These are phyloP conservation scores for Karstenula rhodostoma DNA, from an alignment of 2,329 filamentous ascomycete species.

Conservation along the genomic window DNA sequence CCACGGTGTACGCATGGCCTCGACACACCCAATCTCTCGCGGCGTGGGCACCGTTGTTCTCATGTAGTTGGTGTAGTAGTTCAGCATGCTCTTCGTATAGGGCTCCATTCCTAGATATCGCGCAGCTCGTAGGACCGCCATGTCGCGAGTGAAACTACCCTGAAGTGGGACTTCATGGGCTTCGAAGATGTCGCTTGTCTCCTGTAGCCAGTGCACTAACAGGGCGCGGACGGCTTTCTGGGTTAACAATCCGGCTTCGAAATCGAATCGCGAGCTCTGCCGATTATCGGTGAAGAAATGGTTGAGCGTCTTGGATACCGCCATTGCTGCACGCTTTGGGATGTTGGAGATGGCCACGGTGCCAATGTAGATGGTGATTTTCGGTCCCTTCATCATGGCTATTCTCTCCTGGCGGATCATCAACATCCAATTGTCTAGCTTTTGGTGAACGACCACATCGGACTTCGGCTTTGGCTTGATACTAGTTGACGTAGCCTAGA, in stretches of 20 bases:
- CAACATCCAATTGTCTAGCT: constrained; percentile 12
- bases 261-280: constrained; percentile 13
- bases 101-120: constrained; percentile 26
- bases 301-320: constrained; percentile 20
- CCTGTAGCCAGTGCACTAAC: constrained; percentile 18
- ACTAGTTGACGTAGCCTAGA: neutral
- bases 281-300: constrained; percentile 20
- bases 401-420: constrained; percentile 22
- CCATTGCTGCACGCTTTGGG: constrained; percentile 27
- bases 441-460: neutral
- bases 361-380: constrained; percentile 20
- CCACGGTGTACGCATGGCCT: constrained; percentile 13
- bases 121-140: constrained; percentile 20
- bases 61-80: constrained; percentile 17
- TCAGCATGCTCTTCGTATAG: constrained; percentile 20
- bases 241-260: constrained; percentile 4
- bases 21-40: constrained; percentile 24
- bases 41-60: constrained; percentile 22
- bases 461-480: neutral
- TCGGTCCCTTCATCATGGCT: constrained; percentile 16
- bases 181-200: constrained; percentile 19
- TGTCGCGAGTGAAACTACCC: constrained; percentile 13
- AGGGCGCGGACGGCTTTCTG: constrained; percentile 17
- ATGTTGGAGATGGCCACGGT: constrained; percentile 9
- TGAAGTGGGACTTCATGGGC: constrained; percentile 12